Conservation (phyloP, 345 rosid species). For the Linum tenue region DNA sequence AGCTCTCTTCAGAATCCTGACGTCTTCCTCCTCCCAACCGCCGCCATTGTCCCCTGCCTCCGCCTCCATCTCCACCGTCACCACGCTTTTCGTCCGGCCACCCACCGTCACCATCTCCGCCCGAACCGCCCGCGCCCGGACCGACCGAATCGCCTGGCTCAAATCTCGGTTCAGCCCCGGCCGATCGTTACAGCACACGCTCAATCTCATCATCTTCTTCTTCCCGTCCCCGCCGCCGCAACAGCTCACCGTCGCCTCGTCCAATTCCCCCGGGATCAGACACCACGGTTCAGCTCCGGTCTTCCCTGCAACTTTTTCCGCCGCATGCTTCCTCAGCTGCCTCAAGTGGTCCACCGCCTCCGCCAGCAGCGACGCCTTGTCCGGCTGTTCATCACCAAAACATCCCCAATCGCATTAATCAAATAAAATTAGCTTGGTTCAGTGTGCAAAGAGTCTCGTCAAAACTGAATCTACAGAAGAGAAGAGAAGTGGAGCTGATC, state of each 20-base stretch:
- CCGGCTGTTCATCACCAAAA: conserved; percentile 33
- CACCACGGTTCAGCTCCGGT: conserved; percentile 26
- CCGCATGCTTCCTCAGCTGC: conserved; percentile 27
- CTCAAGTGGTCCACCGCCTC: no score
- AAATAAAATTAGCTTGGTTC: background rate
- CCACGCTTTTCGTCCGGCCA: conserved; percentile 34
- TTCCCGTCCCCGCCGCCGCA: no score
- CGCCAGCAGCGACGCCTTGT: no score
- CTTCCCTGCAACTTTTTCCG: conserved; percentile 45
- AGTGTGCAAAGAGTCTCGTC: no score
- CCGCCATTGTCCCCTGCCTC: conserved; percentile 25
- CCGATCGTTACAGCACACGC: no score
- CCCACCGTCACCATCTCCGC: conserved; percentile 54
- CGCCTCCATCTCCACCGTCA: conserved; percentile 28
- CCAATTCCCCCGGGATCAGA: no score
- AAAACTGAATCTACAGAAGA: background rate
- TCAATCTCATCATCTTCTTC: no score
- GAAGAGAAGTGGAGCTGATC: conserved; percentile 25
- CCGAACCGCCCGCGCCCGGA: conserved; percentile 31
- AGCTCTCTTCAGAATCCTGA: conserved; percentile 25
- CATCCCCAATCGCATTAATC: background rate
- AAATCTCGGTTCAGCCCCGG: conserved; percentile 21
- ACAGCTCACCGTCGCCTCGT: no score
- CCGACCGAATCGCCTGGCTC: conserved; percentile 24
- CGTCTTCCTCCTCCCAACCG: conserved; percentile 12